Evolutionary conservation across 1,139 yeast species (phyloP).

Genomic region (Sugiyamaella paludigena): DNA sequence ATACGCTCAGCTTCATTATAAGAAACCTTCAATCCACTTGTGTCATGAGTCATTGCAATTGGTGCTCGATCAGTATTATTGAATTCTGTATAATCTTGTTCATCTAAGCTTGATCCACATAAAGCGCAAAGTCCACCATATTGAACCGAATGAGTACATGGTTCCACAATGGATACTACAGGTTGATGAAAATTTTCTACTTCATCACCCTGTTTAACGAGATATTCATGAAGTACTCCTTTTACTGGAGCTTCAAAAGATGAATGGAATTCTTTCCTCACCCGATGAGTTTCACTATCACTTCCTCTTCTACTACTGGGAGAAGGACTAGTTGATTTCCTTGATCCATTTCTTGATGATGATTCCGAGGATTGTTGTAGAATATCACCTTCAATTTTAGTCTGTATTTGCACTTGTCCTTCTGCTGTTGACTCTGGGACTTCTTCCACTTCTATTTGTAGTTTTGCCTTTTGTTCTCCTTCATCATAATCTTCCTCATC

Average conservation of each 20-base stretch:
- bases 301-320: background rate
- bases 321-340: constrained; percentile 6
- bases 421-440: background rate
- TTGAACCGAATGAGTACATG: constrained; percentile 92
- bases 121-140: constrained; percentile 94
- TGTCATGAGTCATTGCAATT: constrained; percentile 86
- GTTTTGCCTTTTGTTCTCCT: constrained; percentile 9
- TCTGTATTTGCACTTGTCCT: background rate
- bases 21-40: constrained; percentile 80
- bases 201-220: constrained; percentile 57
- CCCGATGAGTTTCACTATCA: constrained; percentile 20
- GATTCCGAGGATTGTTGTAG: too few relatives aligned
- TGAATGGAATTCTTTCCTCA: constrained; percentile 39
- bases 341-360: background rate
- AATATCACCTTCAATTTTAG: background rate
- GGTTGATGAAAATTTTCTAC: constrained; percentile 49
- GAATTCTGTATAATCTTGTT: constrained; percentile 72
- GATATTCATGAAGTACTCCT: constrained; percentile 58
- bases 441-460: too few relatives aligned
- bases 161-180: constrained; percentile 63
- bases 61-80: constrained; percentile 75
- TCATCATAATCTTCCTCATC: constrained; percentile 33
- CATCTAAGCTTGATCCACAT: constrained; percentile 84
- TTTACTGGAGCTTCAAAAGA: constrained; percentile 81
- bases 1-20: constrained; percentile 82